Evolutionary conservation across 371 early-diverging fungal genomes (phyloP), one percentile per base, ranked within the genome.

Genomic region (Phascolomyces articulosus): DNA sequence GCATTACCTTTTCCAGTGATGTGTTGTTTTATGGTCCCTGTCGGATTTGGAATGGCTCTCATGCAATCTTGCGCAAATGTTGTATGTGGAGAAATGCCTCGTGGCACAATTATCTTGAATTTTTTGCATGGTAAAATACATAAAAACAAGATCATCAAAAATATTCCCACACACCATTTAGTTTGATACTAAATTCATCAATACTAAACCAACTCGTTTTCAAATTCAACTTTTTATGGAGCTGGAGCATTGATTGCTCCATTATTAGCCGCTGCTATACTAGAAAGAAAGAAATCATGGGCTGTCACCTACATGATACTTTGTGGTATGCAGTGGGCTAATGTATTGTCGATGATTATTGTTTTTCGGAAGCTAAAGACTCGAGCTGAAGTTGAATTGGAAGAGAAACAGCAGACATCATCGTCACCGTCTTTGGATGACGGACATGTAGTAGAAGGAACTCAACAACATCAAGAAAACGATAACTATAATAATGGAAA

Each of bases 1-100:
- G 63, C 63, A 2, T 55, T 70, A 9, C 74, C 74, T 2, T 74
- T 74, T 23, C 68, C 70, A 8, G 70, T 58, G 24, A 65, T 67
- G 63, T 64, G 68, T 24, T 40, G 60, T 15, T 66, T 70, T 13
- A 67, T 70, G 20, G 26, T 64, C 4, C 56, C 65, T 41, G 27
- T 74, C 21, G 70, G 70, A 11, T 67, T 64, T 20, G 74, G 74
- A 6, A 31, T 64, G 2, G 70, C 63, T 2, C 61, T 70, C 26
- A 41, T 54, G 40, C 41, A 59, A 21, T 48, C 65, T n/a, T 59
- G 66, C 20, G 38, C 62, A 28, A 74, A 74, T 26, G 68, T 74
- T 15, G 49, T 70, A 20, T 62, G 58, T 51, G 63, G 65, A 23
- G 66, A 65, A 18, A 58, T 65, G 55, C 70, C 70, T 8, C 54